Evolutionary conservation across 139 green algal species (phyloP).

Genomic region (Chlamydomonas sp.): DNA sequence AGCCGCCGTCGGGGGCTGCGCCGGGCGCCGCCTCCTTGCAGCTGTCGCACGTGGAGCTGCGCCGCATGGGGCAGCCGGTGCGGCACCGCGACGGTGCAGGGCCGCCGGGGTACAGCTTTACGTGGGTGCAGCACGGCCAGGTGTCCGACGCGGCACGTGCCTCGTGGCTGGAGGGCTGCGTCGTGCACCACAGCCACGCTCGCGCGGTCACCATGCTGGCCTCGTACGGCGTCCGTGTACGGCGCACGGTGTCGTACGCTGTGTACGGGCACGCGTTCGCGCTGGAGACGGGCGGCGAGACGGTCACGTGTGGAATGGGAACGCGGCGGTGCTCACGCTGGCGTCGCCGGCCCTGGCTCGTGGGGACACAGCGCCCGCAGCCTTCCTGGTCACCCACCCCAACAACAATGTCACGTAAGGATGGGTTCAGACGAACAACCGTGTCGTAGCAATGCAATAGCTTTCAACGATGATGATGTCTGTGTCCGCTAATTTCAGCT

Average conservation of each 20-base stretch:
- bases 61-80: conserved; percentile 51
- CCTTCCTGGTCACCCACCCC: conserved; percentile 82
- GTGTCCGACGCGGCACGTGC: neutral
- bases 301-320: conserved; percentile 51
- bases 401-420: conserved; percentile 63
- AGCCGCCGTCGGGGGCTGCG: neutral
- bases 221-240: conserved; percentile 32
- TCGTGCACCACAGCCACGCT: conserved; percentile 66
- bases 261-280: conserved; percentile 74
- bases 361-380: conserved; percentile 74
- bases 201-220: conserved; percentile 66
- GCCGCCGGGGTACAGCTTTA: neutral
- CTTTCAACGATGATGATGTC: neutral
- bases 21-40: neutral
- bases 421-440: too few species aligned
- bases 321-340: conserved; percentile 73
- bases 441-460: too few species aligned
- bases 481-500: conserved; percentile 30
- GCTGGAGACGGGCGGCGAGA: conserved; percentile 39
- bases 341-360: conserved; percentile 55
- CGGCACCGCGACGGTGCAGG: conserved; percentile 10
- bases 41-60: conserved; percentile 49
- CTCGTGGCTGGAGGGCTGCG: conserved; percentile 55
- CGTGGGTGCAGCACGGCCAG: neutral
- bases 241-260: conserved; percentile 69